Evolutionary conservation across 192 early-diverging fungal genomes (phyloP).

Genomic region (Radiomyces spectabilis): DNA sequence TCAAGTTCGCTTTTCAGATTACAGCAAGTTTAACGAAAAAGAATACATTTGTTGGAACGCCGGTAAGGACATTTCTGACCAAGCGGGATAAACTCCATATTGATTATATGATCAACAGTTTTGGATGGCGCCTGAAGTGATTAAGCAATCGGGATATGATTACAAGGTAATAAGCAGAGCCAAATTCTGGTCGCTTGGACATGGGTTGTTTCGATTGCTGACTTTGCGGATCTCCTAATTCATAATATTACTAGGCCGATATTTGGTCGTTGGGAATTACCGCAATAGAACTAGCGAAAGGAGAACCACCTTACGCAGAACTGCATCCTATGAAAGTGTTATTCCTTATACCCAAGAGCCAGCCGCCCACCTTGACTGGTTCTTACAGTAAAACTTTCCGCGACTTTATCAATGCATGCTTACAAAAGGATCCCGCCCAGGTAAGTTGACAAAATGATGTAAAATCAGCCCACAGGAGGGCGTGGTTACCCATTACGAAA

Average conservation of each 20-base stretch:
- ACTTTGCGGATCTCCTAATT: no score
- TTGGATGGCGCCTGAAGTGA: slow-evolving; percentile 95
- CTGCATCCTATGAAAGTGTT: slow-evolving; percentile 93
- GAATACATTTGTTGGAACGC: slow-evolving; percentile 97
- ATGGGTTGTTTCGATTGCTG: no score
- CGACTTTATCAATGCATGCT: slow-evolving; percentile 82
- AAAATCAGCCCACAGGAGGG: no score
- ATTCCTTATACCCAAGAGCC: slow-evolving; percentile 87
- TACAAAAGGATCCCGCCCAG: slow-evolving; percentile 76
- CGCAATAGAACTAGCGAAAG: slow-evolving; percentile 92
- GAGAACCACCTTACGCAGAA: slow-evolving; percentile 87
- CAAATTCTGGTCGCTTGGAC: neutral
- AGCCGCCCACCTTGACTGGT: slow-evolving; percentile 75
- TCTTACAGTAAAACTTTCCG: slow-evolving; percentile 76
- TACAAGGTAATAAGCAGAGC: slow-evolving; percentile 49
- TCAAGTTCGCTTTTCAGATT: no score
- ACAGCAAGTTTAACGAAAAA: slow-evolving; percentile 89
- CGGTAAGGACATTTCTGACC: slow-evolving; percentile 34
- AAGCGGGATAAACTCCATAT: neutral
- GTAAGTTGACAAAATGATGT: no score
- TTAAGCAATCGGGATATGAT: slow-evolving; percentile 90
- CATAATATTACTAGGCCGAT: slow-evolving; percentile 65
- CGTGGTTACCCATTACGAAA: no score
- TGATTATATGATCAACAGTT: slow-evolving; percentile 31
- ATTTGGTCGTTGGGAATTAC: slow-evolving; percentile 98